Base-by-base conservation (phyloP, 1,284 basidiomycete species). In the Ceratobasidium sp. region DNA sequence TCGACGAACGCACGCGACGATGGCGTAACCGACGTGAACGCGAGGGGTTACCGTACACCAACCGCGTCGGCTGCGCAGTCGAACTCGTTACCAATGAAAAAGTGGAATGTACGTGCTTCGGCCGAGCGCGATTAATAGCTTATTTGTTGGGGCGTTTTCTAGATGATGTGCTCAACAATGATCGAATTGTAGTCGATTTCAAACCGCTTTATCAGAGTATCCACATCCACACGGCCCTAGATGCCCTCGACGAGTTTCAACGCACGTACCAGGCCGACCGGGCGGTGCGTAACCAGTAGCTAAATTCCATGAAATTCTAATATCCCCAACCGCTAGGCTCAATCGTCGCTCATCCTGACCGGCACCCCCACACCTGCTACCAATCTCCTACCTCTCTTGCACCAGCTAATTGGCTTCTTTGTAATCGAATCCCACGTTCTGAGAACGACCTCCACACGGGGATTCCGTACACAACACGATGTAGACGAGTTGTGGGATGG, bases 341-440 rank as follows among this genome's bases (percentile, higher is more conserved):
- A 99, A 90, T 96, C 97, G 3, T 92, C 94, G 73, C 86, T 99
- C 8, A 96, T 99, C 75, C 85, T 99, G 20, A 94, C 94, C 1
- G 82, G 81, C 6, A 64, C 38, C 50, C 40, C 60, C 13, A 3
- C 82, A 82, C 29, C 78, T 80, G 2, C 73, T 81, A 32, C 80
- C 81, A 12, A 84, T 2, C 77, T 84, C 5, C 78, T 79, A 0
- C 71, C 85, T 27, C 81, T 97, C 20, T 90, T 93, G 43, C 90
- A 98, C 78, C 93, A 98, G 79, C 93, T 98, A 71, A 92, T 96
- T n/a, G 97, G 97, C 0, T 99, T 98, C 80, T 99, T 99, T 81
- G 94, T 99, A 70, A 91, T 99, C 72, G 97, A 99, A 79, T 89
- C 87, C 4, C 91, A 98, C 76, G 96, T 99, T 0, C 84, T 98